A percentile compares a stretch with the other conserved stretches of the same genome.
phyloP scores from a whole-genome alignment of 2,329 filamentous ascomycete species.

The Colletotrichum shisoi region DNA sequence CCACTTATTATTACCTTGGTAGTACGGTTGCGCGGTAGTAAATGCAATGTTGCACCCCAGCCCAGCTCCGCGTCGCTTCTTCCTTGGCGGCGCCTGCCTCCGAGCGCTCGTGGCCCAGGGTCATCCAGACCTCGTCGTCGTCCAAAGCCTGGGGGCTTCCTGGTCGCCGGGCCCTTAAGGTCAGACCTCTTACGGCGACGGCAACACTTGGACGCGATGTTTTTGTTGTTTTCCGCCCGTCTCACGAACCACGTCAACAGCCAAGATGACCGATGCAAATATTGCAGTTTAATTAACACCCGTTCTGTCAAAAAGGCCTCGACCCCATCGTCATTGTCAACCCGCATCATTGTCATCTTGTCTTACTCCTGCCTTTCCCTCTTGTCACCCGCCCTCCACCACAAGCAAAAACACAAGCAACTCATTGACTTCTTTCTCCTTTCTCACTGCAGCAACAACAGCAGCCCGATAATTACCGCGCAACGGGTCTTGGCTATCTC shows the following conservation, averaged over 20 bases:
- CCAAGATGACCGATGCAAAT: background rate
- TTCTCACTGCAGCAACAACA: background rate
- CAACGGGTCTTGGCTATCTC: background rate
- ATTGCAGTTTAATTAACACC: slow-evolving; percentile 8
- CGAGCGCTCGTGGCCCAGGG: slow-evolving; percentile 1
- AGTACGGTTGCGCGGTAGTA: too few relatives aligned
- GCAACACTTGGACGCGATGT: slow-evolving; percentile 11
- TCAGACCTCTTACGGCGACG: slow-evolving; percentile 7
- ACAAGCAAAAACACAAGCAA: too few relatives aligned
- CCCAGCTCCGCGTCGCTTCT: slow-evolving; percentile 11
- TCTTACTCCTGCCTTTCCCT: background rate
- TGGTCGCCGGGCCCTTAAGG: slow-evolving; percentile 7
- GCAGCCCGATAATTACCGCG: background rate
- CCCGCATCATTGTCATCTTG: background rate
- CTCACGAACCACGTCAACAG: background rate
- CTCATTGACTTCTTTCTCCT: background rate
- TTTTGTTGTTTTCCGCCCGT: slow-evolving; percentile 13
- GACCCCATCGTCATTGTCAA: background rate
- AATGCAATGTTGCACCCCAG: background rate
- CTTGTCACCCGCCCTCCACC: too few relatives aligned
- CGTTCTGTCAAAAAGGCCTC: slow-evolving; percentile 13
- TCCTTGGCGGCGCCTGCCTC: slow-evolving; percentile 9
- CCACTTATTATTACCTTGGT: background rate
- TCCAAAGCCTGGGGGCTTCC: slow-evolving; percentile 4
- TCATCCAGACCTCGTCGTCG: slow-evolving; percentile 10